Evolutionary conservation across 2,329 filamentous ascomycete species (phyloP), one percentile per base, ranked within the genome.

Genomic region (Penicillium decumbens): DNA sequence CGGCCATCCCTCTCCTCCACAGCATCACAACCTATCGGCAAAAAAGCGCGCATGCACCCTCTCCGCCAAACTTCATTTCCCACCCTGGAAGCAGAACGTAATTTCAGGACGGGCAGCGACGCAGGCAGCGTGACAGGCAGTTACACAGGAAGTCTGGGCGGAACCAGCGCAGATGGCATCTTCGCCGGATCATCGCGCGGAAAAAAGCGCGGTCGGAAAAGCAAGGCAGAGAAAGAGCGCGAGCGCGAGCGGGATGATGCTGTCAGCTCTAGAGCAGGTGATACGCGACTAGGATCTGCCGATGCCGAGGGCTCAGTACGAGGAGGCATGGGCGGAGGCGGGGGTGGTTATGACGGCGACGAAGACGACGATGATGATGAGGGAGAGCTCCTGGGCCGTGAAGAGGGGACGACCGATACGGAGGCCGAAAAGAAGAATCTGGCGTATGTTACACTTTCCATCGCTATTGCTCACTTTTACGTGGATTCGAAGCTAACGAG

Each of bases 401-500:
- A 76, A 57, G 77, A 69, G 25, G 67, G 69, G 12, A 57, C 65
- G 30, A 70, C 72, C 25, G 75, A 79, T 58, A 75, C 75, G 44
- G 78, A 75, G 53, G 73, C 75, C 12, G 74, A 78, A 61, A 77
- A 76, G 59, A 77, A 79, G 62, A 75, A 75, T 59, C 66, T 75
- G 54, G 71, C 72, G 73, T 75, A 65, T 58, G 72, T 72, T 41
- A 10, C 15, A 12, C 15, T 18, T 20, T 29, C 12, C 8, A 20
- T 35, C 43, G 44, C 58, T 62, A 13, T 24, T 7, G 23, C 5
- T 15, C 6, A 6, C 6, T 46, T 32, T 25, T 54, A 15, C 1
- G 33, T 39, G 38, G 24, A 41, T 38, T 24, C 46, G 38, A 49
- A 33, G 44, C 47, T 57, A 46, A 54, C 38, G 45, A 40, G 12